Percentiles rank a stretch among this genome's conserved stretches.
phyloP scores from a whole-genome alignment of 306 rosid genomes.

The Ormosia semicastrata region DNA sequence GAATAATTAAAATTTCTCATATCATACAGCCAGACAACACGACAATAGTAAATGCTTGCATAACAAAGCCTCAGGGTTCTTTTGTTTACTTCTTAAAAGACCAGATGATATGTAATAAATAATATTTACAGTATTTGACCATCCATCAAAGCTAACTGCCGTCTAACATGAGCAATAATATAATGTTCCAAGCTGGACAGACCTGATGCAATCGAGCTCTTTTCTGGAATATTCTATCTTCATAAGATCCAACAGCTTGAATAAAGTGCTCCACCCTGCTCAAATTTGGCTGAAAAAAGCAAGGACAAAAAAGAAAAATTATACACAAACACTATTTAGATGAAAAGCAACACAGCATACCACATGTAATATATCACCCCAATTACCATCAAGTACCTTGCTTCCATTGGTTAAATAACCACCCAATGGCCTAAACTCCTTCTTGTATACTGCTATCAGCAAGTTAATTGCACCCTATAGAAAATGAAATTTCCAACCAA shows the following conservation, averaged over 20 bases:
- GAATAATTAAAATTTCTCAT: neutral
- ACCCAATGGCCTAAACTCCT: slow-evolving; percentile 66
- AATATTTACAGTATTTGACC: neutral
- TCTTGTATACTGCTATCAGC: slow-evolving; percentile 91
- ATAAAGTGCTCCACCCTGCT: slow-evolving; percentile 80
- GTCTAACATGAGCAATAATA: neutral
- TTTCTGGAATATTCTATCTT: slow-evolving; percentile 90
- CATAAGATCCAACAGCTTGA: slow-evolving; percentile 91
- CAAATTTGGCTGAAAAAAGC: slow-evolving; percentile 66
- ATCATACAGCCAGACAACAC: neutral
- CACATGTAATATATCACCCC: neutral
- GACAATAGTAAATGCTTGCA: neutral
- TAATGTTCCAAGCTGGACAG: slow-evolving; percentile 6
- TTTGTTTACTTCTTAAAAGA: neutral
- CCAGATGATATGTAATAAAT: neutral
- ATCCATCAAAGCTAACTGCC: neutral
- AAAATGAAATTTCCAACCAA: slow-evolving; percentile 5
- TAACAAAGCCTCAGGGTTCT: neutral
- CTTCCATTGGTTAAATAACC: slow-evolving; percentile 91
- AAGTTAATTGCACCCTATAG: slow-evolving; percentile 91
- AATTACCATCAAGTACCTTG: slow-evolving; percentile 51
- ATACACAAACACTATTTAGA: neutral
- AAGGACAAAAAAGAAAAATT: neutral
- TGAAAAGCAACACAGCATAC: neutral
- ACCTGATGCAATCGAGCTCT: slow-evolving; percentile 91